Base-by-base conservation (phyloP, 805 yeast species). In the Vanderwaltozyma tropicalis region DNA sequence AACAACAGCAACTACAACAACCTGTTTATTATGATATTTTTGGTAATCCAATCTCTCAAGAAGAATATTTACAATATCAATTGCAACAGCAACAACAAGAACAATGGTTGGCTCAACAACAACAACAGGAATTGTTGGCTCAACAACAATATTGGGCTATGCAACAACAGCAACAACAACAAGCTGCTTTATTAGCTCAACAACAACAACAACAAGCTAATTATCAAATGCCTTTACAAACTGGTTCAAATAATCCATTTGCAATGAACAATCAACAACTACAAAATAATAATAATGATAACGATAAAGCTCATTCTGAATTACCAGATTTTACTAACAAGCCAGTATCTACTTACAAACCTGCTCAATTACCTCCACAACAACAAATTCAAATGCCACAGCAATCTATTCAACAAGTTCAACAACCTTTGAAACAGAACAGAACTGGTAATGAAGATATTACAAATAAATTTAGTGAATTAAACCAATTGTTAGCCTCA, bases 211-310 rank as follows among this genome's bases (percentile, higher is more conserved):
- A 49, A 32, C 55, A 47, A 19, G 59, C 52, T 34, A 44, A 45
- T 31, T 44, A 57, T 37, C 69, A 61, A 32, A 61, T 55, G 42
- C 85, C 85, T 4, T 62, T 77, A 46, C 69, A 72, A 44, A 78
- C 88, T 0, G 87, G 87, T 3, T 68, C 83, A 16, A 81, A 82
- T 59, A 83, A 82, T 58, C 94, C 94, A 37, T 83, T 83, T 57
- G 84, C 89, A 1, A 48, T 72, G 37, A 47, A 45, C 29, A 47
- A 48, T 33, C 37, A 43, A 36, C 44, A 41, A 33, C 32, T 40
- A 34, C 48, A 39, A 34, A 2, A 12, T 11, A 11, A 27, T 26
- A 38, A 21, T 18, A 42, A 31, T 16, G 17, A 28, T 7, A 31
- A 27, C n/a, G 27, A 15, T 9, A 32, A 31, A 21, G 39, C 39